Base-by-base conservation (phyloP, 2,329 filamentous ascomycete genomes). In the Biscogniauxia mediterranea region DNA sequence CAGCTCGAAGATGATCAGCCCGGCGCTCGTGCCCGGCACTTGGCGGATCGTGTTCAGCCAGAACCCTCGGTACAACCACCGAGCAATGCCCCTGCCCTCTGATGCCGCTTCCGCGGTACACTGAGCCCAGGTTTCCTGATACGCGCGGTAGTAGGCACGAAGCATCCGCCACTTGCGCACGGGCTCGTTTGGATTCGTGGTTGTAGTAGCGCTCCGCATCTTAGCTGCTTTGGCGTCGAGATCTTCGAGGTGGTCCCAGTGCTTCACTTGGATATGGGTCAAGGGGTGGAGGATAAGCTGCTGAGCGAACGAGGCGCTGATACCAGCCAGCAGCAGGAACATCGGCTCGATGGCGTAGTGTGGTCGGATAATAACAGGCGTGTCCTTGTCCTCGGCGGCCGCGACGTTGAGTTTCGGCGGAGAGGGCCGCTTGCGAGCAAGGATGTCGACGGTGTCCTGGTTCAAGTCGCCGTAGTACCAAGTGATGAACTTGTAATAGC, bases 1-100 rank as follows among this genome's bases (percentile, higher is more conserved):
- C 52, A 93, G 72, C 76, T 93, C 90, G 72, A 93, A 93, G 20
- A 92, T 90, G 66, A 93, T 91, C 61, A 93, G 73, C 0, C 89
- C 90, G 0, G 90, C 90, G 62, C 87, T 90, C 1, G 90, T 93
- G 71, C 89, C 91, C 0, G 90, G 90, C 1, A 91, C 88, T 75
- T 92, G 89, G 5, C 88, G 80, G 57, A 92, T 82, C 0, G 90
- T 90, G 58, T 83, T 88, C 83, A 85, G 85, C 81, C 89, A 86
- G 72, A 93, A 92, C 13, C 87, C 89, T 5, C 85, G 80, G 70
- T 90, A 93, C 5, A 93, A 74, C 83, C 89, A 93, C 15, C 77
- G 79, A 21, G 80, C 72, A 73, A 89, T 80, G 0, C 83, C 82
- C 17, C 83, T 80, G 0, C 85, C 82, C 57, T 88, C 82, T 0